Conservation (phyloP, 2,329 filamentous ascomycete species). For the Aureobasidium lini region DNA sequence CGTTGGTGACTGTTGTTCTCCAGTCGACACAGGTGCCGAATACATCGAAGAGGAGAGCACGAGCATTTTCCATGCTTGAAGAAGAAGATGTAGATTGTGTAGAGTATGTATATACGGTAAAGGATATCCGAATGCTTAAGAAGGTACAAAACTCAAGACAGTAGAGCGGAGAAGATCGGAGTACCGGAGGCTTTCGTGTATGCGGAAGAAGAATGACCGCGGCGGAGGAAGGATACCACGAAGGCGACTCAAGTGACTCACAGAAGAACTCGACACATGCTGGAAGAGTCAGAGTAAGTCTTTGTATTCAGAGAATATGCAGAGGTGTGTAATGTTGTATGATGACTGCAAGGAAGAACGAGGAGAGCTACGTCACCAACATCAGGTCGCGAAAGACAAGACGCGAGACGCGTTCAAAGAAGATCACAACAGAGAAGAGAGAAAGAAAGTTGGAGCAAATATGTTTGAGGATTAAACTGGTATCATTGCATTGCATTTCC, state of each 20-base stretch:
- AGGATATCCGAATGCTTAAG: neutral
- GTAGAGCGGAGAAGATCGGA: neutral
- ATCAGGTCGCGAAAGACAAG: neutral
- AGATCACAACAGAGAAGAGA: neutral
- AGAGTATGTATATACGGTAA: neutral
- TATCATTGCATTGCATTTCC: constrained; percentile 18
- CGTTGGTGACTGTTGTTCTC: constrained; percentile 57
- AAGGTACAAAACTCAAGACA: neutral
- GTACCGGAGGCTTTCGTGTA: neutral
- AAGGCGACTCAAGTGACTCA: neutral
- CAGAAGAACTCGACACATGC: no score
- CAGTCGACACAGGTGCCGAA: constrained; percentile 79
- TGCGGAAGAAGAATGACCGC: neutral
- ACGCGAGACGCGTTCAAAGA: neutral
- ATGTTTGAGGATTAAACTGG: constrained; percentile 13
- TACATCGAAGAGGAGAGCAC: constrained; percentile 65
- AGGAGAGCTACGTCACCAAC: no score
- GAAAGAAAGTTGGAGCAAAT: neutral
- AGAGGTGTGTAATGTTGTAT: no score
- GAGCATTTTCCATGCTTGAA: constrained; percentile 29
- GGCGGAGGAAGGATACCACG: neutral
- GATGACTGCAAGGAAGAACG: no score
- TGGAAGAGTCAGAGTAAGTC: no score
- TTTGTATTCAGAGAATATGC: no score
- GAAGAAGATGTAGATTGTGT: neutral